These are phyloP conservation scores for Rosa persica DNA, from an alignment of 306 rosid genomes.

Conservation along the genomic window DNA sequence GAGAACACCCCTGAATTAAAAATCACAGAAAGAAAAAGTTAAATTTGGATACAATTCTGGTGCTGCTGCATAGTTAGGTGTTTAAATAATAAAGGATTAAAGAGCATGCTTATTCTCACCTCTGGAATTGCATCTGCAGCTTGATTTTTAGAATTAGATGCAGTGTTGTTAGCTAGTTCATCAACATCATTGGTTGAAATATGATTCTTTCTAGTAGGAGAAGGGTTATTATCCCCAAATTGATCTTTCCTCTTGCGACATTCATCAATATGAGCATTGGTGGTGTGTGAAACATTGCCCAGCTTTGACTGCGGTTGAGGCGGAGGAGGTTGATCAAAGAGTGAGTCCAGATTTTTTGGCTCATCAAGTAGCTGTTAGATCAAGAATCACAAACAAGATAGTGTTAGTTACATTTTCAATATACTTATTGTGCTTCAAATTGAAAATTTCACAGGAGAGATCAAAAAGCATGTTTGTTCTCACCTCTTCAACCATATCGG, in stretches of 20 bases:
- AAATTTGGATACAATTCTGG: slow-evolving; percentile 7
- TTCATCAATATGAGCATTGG: background rate
- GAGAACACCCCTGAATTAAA: slow-evolving; percentile 20
- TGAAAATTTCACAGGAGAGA: background rate
- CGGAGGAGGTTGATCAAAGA: background rate
- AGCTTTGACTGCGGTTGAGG: background rate
- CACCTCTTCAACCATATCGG: background rate
- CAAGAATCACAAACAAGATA: slow-evolving; percentile 16
- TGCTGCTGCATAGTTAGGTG: background rate
- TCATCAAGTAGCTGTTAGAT: slow-evolving; percentile 16
- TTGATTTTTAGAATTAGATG: background rate
- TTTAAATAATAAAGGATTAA: background rate
- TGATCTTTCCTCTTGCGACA: background rate
- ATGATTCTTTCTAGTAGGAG: background rate
- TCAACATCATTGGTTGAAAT: background rate
- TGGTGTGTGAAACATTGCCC: too few relatives aligned
- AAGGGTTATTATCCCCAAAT: background rate
- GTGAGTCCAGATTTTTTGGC: background rate
- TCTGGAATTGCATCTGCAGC: background rate
- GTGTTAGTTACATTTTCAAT: slow-evolving; percentile 3
- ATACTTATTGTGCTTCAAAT: slow-evolving; percentile 9
- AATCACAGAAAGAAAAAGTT: slow-evolving; percentile 18
- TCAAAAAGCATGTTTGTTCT: background rate
- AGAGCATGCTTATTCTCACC: slow-evolving; percentile 41
- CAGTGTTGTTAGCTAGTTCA: background rate